Evolutionary conservation across 257 asterid genomes (phyloP), one percentile per base, ranked within the genome.

Genomic region (Anisodus acutangulus): DNA sequence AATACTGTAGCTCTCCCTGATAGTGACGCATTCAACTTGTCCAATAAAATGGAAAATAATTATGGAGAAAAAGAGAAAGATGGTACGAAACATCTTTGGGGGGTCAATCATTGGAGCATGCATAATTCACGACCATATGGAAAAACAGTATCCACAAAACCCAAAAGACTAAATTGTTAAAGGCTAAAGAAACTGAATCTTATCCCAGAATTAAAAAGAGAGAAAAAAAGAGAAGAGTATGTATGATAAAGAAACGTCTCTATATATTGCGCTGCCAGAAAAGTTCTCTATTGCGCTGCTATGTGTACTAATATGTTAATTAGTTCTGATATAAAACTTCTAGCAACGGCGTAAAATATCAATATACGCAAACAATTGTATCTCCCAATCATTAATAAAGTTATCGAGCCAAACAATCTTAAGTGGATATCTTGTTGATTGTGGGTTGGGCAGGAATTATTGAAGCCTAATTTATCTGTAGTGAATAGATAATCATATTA

Each of bases 371-470:
- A 67, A 49, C 60, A 49, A 49, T 41, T 41, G 45, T 72, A 6
- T 74, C 81, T 76, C 5, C 47, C 35, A 57, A 76, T 72, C 80
- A 72, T 76, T 76, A 54, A 7, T 53, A 51, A 17, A 6, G 6
- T 53, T 76, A 51, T 76, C 64, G 64, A 51, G 64, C 81, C 64
- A 76, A 76, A 76, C 81, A 71, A 45, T 71, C 78, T 69, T 67
- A 35, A 12, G 51, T 67, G 76, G 49, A 37, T 13, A 37, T 74
- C 19, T 74, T 47, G 19, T 26, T 74, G 80, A 74, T 51, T 26
- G 47, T 51, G 63, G 19, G 81, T 51, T 69, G 26, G 45, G 47
- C 8, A 49, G 43, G 64, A 51, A 26, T 26, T 9, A 71, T 26
- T 71, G 57, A 71, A 39, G 13, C 78, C 78, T 37, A 68, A 5